Base-by-base conservation (phyloP, 1,139 yeast species). In the Protomyces gravidus region DNA sequence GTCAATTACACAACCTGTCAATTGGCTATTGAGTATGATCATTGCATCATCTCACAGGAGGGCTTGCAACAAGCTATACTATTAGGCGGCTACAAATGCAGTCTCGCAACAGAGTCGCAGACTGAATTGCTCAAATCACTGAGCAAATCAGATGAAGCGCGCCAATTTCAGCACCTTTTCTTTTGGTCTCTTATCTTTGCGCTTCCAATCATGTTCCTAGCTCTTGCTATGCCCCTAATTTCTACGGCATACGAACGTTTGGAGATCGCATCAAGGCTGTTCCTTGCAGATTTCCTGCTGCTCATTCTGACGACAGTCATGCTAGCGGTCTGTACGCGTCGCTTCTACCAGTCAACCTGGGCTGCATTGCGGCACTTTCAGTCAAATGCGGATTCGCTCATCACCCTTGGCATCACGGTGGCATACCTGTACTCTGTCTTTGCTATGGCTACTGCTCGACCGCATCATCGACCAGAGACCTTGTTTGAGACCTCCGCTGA, bases 301-400 rank as follows among this genome's bases (percentile, higher is more conserved):
- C 72, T 86, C 1, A 65, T 77, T 0, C 69, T 89, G 2, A 79
- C 90, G 0, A 71, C 84, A 0, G 86, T 85, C 65, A 77, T 90
- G 47, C 92, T 88, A 68, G 81, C 86, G 66, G 74, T 78, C 32
- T 78, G 19, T n/a, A 23, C 83, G 63, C 97, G 86, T 1, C 68
- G 73, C 40, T 92, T 89, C 68, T 81, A 83, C 70, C 75, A 72
- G 53, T 84, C 87, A 62, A 81, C 94, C 9, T 76, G 73, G 67
- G 79, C 78, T 50, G 85, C 95, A 13, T 63, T 89, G 17, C 75
- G 75, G 59, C 88, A 85, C 66, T 78, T 82, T 4, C 78, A 85
- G 53, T 96, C 97, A n/a, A 89, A 94, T 23, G 92, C 94, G 97
- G 98, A 94, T 71, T 89, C 90, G 1, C 77, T 94, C 63, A 90